Evolutionary conservation across 2,329 filamentous ascomycete genomes (phyloP).

Genomic region (Mollisiaceae sp.): DNA sequence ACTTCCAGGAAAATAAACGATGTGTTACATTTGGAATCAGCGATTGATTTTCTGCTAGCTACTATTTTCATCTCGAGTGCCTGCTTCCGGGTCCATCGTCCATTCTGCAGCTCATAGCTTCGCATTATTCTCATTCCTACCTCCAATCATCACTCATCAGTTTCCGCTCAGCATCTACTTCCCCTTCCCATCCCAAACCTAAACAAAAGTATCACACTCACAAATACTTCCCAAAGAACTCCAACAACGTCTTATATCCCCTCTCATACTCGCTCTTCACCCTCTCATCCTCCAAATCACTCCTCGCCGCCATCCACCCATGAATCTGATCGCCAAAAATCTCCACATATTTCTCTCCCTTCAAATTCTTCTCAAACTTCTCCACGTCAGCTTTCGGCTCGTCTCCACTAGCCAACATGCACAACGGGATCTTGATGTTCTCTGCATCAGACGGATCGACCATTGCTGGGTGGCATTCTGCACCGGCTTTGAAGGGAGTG

Average conservation of each 20-base stretch:
- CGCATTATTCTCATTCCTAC: conserved; percentile 10
- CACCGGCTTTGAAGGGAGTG: conserved; percentile 57
- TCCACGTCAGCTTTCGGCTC: conserved; percentile 53
- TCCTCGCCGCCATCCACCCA: conserved; percentile 63
- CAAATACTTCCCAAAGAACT: conserved; percentile 51
- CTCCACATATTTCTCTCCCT: conserved; percentile 52
- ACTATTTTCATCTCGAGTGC: not conserved
- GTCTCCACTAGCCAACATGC: conserved; percentile 70
- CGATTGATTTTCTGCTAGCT: not conserved
- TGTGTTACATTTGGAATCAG: not conserved
- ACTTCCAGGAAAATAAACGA: not conserved
- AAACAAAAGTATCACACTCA: conserved; percentile 20
- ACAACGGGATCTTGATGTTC: conserved; percentile 64
- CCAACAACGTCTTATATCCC: conserved; percentile 52
- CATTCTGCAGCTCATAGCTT: conserved; percentile 13
- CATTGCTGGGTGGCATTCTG: conserved; percentile 65
- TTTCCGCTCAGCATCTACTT: conserved; percentile 5
- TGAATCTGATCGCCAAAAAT: conserved; percentile 57
- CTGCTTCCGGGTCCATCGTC: not conserved
- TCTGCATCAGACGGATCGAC: conserved; percentile 66
- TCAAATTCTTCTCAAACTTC: conserved; percentile 50
- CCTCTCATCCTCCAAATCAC: conserved; percentile 51
- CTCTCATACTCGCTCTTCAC: conserved; percentile 54
- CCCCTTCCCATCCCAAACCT: not conserved
- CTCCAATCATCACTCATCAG: conserved; percentile 11